phyloP scores from a whole-genome alignment of 2,329 filamentous ascomycete genomes.

The Colletotrichum ledebouriae region DNA sequence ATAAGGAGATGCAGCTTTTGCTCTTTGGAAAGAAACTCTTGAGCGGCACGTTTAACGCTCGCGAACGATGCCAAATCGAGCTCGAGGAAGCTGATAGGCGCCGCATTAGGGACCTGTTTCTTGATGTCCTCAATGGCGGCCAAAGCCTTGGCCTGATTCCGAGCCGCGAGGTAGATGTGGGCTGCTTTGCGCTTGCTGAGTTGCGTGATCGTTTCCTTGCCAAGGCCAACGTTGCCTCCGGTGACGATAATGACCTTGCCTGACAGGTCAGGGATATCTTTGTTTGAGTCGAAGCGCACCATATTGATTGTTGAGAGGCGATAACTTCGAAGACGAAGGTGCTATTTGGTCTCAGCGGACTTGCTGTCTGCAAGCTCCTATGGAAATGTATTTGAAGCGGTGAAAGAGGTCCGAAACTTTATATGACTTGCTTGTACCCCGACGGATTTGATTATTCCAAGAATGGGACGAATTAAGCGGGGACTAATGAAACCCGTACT shows the following conservation, averaged over 20 bases:
- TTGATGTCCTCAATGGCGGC: slow-evolving; percentile 55
- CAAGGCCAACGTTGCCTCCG: slow-evolving; percentile 47
- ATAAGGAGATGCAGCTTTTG: slow-evolving; percentile 59
- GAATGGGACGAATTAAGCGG: slow-evolving; percentile 7
- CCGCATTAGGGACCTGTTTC: slow-evolving; percentile 41
- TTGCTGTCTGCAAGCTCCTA: neutral
- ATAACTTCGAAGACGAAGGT: no score
- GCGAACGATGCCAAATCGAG: slow-evolving; percentile 60
- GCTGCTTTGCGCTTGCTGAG: slow-evolving; percentile 40
- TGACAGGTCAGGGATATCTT: slow-evolving; percentile 38
- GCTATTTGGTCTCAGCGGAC: no score
- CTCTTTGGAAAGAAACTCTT: slow-evolving; percentile 51
- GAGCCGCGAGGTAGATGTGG: slow-evolving; percentile 40
- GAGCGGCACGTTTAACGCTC: slow-evolving; percentile 57
- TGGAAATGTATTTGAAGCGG: neutral
- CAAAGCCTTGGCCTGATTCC: slow-evolving; percentile 47
- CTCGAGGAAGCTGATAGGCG: slow-evolving; percentile 51
- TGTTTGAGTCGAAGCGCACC: slow-evolving; percentile 32
- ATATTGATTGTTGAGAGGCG: slow-evolving; percentile 9
- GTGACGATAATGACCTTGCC: slow-evolving; percentile 50
- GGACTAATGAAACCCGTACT: slow-evolving; percentile 21
- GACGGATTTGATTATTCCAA: neutral
- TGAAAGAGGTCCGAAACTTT: neutral
- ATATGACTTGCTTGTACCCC: neutral
- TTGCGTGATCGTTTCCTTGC: slow-evolving; percentile 43